Base-by-base conservation (phyloP, 2,329 filamentous ascomycete species). In the Aureobasidium sp. region DNA sequence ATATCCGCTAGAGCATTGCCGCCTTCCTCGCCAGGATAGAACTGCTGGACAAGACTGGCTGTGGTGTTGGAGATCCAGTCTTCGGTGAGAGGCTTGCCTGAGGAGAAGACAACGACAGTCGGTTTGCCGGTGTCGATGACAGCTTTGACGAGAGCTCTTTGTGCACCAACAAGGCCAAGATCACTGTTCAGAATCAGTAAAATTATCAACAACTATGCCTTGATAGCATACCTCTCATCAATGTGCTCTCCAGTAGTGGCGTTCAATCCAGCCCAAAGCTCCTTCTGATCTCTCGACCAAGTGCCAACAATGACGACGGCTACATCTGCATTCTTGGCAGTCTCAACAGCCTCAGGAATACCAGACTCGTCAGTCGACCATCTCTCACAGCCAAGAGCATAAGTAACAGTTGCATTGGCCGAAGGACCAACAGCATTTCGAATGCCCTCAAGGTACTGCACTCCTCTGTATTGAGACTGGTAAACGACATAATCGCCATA, bases 231-330 rank as follows among this genome's bases (percentile, higher is more conserved):
- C 0, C 47, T 61, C 17, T 85, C 78, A 67, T 91, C 88, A 52
- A 91, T 84, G 69, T 90, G 87, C 70, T 91, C 88, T 56, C 87
- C 88, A 0, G 87, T 90, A 61, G 87, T 91, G 32, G 87, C 87
- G 66, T 91, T 91, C 2, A 89, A 71, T 0, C 85, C 85, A 62
- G 76, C 72, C 88, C 87, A 90, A 3, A 91, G 82, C 71, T 90
- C 83, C 59, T 79, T 77, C 70, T 91, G 87, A 68, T 92, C 88
- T 53, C 87, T 82, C 29, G 84, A 85, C 88, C 87, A 90, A 9
- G 88, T 91, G 36, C 88, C 88, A 0, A 90, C 87, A 0, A 91
- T 78, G 0, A 91, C 86, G 5, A 91, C 81, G 6, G 88, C 87
- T 2, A 90, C 83, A 68, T 91, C 88, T 3, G 87, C 86, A 10